These are phyloP conservation scores for Penicillium flavigenum DNA, from an alignment of 495 filamentous ascomycete genomes.

Conservation along the genomic window DNA sequence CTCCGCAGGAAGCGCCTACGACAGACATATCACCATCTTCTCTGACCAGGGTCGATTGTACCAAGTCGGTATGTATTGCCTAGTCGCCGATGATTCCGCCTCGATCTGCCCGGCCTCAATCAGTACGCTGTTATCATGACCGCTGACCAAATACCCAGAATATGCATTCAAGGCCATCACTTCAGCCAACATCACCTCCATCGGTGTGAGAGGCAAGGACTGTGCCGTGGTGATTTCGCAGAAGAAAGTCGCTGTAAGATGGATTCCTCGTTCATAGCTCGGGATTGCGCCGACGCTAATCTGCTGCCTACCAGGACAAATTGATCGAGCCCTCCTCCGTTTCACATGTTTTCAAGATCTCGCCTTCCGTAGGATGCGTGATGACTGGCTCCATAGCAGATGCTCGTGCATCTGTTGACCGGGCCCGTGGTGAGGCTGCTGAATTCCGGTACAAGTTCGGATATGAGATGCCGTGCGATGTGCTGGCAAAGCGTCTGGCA, in stretches of 20 bases:
- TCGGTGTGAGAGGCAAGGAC: slow-evolving; percentile 92
- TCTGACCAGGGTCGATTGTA: slow-evolving; percentile 97
- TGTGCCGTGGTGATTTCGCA: slow-evolving; percentile 97
- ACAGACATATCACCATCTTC: slow-evolving; percentile 99
- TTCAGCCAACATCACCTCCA: slow-evolving; percentile 95
- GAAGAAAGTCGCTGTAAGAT: slow-evolving; percentile 96
- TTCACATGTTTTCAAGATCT: slow-evolving; percentile 95
- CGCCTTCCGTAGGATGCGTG: slow-evolving; percentile 93
- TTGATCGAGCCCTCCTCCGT: slow-evolving; percentile 97
- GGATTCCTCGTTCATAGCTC: slow-evolving; percentile 6
- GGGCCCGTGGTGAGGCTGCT: slow-evolving; percentile 91
- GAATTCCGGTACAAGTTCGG: slow-evolving; percentile 98
- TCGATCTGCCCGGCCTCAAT: background rate
- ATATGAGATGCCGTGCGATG: slow-evolving; percentile 99
- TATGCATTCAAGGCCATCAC: slow-evolving; percentile 99
- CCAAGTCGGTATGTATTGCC: slow-evolving; percentile 88
- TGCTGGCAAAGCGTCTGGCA: slow-evolving; percentile 89
- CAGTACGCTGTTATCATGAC: slow-evolving; percentile 10
- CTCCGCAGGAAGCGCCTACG: slow-evolving; percentile 84
- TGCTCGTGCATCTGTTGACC: slow-evolving; percentile 85
- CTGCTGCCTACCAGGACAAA: slow-evolving; percentile 68
- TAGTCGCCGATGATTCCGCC: background rate
- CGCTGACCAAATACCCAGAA: slow-evolving; percentile 57
- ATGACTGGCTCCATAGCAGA: slow-evolving; percentile 99
- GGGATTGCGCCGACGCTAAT: slow-evolving; percentile 11